phyloP scores from a whole-genome alignment of 1,139 yeast genomes.

The Hanseniaspora uvarum region DNA sequence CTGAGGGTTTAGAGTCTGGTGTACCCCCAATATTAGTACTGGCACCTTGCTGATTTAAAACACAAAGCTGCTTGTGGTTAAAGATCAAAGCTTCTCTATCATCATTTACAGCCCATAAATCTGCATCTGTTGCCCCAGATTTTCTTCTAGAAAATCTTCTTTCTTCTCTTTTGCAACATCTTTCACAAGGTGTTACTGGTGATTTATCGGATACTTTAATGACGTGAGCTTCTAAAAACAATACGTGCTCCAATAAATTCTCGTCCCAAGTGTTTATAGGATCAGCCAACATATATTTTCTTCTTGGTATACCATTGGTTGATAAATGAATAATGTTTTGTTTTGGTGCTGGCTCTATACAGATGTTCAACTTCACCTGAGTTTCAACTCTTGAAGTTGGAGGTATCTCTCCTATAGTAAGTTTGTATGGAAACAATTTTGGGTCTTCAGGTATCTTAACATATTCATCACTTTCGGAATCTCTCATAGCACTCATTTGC shows the following conservation, averaged over 20 bases:
- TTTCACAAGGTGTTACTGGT: constrained; percentile 68
- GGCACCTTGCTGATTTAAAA: constrained; percentile 40
- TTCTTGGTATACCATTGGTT: constrained; percentile 75
- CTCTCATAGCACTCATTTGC: constrained; percentile 3
- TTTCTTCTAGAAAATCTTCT: constrained; percentile 86
- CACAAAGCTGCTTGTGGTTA: constrained; percentile 78
- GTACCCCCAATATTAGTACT: background rate
- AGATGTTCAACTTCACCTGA: constrained; percentile 67
- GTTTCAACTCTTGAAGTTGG: constrained; percentile 84
- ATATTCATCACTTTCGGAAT: constrained; percentile 10
- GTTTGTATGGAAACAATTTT: background rate
- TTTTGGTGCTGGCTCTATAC: constrained; percentile 62
- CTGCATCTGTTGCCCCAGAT: constrained; percentile 55
- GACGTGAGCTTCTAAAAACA: constrained; percentile 58
- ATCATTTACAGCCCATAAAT: constrained; percentile 66
- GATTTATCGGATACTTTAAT: constrained; percentile 38
- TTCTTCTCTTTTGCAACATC: constrained; percentile 85
- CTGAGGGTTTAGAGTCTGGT: background rate
- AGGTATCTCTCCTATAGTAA: constrained; percentile 39
- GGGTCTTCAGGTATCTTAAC: constrained; percentile 8
- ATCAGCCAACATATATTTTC: constrained; percentile 58
- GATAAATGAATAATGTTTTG: constrained; percentile 69
- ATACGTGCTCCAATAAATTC: constrained; percentile 43
- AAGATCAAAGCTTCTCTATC: constrained; percentile 76
- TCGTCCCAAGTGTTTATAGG: constrained; percentile 37